Evolutionary conservation across 2,329 filamentous ascomycete genomes (phyloP), one percentile per base, ranked within the genome.

Genomic region (Xylaria sp.): DNA sequence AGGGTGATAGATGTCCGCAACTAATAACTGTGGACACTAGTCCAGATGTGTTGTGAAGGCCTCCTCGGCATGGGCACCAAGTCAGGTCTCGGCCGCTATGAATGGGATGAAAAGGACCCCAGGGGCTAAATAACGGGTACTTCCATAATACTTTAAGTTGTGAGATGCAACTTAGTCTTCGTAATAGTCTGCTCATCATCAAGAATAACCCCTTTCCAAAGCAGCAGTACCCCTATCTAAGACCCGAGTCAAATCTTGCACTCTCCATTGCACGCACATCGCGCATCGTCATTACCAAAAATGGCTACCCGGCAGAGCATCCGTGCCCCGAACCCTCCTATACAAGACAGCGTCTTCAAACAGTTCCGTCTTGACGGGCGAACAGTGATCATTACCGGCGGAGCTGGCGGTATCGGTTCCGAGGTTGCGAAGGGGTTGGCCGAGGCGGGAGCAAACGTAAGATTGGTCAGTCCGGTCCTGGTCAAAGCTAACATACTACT

Each of bases 341-440:
- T 72, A 20, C 65, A 69, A 82, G 39, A 78, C 76, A 65, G 76
- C 51, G 69, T 72, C 18, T 70, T 69, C 62, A 66, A 72, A 41
- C 76, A 78, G 41, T 79, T 82, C 69, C 77, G 78, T 13, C 76
- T 82, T 5, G 63, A 73, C 20, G 74, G 74, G 50, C 76, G 76
- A 69, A 80, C 78, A 12, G 74, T 77, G 54, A 76, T 76, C 9
- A 80, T 82, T 46, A 82, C 81, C 10, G 81, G 81, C 13, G 81
- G 76, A 44, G 79, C 77, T 25, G 77, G 80, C 25, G 80, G 81
- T 23, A 77, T 82, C 3, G 81, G 81, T 6, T 78, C 80, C 41
- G 76, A 76, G 7, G 72, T 82, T 15, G 79, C 80, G 1, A 72
- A 65, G 23, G 80, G 78, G 5, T 74, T 82, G 6, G 64, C 80